Base-by-base conservation (phyloP, 2,329 filamentous ascomycete genomes). In the Talaromyces sp. region DNA sequence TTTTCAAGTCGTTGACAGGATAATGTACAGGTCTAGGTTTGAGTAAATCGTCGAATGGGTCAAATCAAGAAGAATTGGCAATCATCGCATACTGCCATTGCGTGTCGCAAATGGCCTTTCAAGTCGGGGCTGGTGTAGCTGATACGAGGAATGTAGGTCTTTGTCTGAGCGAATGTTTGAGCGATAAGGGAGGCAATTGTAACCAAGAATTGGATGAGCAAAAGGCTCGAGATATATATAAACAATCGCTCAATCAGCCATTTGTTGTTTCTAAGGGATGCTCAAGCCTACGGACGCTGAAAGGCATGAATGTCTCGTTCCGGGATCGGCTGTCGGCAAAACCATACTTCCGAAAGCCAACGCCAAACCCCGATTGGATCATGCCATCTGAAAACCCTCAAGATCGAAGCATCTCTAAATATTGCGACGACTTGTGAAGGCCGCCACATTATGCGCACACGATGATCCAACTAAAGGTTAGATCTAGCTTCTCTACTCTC, bases 401-500 rank as follows among this genome's bases (percentile, higher is more conserved):
- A 45, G 34, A 45, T 27, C 31, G 3, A 34, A 17, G 51, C 25
- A 38, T 40, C 13, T 25, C 6, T n/a, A 31, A 7, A 19, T 5
- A 49, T 36, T 61, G 47, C 25, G 47, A 61, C 59, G 45, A 54
- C n/a, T 60, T 47, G 45, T 51, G 59, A 53, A 61, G 31, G 59
- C 59, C 45, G 64, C 65, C 69, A 71, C 68, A 70, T 65, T 69
- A 77, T 75, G 74, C 74, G 69, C 75, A 76, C 85, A 89, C 80
- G 72, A 98, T 97, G 92, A 96, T 96, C 81, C 92, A 95, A 86
- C 81, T 95, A 85, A 94, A 94, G 89, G 91, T 79, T 2, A 62
- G 45, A 68, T 2, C 1, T 5, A 15, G 31, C 4, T 5, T 25
- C 2, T 13, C 5, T 31, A 15, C 17, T 64, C 1, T 58, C 36